Evolutionary conservation across 2,329 filamentous ascomycete species (phyloP).

Genomic region (Aureobasidium sp.): DNA sequence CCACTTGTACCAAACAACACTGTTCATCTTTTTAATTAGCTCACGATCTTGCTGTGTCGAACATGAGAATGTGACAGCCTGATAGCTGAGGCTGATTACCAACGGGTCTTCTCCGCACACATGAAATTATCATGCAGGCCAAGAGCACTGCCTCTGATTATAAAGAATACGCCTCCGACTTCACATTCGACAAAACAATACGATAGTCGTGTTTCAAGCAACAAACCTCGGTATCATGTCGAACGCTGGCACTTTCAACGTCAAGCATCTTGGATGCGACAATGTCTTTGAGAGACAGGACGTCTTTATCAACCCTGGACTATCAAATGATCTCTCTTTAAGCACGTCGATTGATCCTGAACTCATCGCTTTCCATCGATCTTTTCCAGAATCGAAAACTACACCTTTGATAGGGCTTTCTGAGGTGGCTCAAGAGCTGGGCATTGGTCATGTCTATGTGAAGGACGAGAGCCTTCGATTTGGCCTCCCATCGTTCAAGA

Average conservation of each 20-base stretch:
- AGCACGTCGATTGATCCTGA: neutral
- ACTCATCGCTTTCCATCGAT: neutral
- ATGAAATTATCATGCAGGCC: neutral
- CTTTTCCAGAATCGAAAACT: constrained; percentile 47
- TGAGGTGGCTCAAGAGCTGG: constrained; percentile 48
- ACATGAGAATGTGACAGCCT: too few relatives aligned
- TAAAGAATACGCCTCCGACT: neutral
- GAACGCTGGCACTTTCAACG: neutral
- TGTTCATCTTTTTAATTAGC: neutral
- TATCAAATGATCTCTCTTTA: neutral
- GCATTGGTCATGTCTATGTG: constrained; percentile 49
- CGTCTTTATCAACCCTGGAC: neutral
- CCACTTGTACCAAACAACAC: neutral
- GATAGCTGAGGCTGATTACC: neutral
- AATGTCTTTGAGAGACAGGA: neutral
- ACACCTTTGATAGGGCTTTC: constrained; percentile 49
- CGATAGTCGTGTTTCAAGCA: neutral
- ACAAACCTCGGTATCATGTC: neutral
- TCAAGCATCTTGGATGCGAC: neutral
- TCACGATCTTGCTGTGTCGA: too few relatives aligned
- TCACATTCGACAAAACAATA: neutral
- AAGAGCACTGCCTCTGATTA: constrained; percentile 4
- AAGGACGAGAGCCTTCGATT: constrained; percentile 65
- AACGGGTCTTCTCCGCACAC: neutral
- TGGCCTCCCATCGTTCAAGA: constrained; percentile 68